Percentiles rank a stretch among this genome's conserved stretches.
Evolutionary conservation across 2,329 filamentous ascomycete genomes (phyloP).

Genomic region (Colletotrichum sp.): DNA sequence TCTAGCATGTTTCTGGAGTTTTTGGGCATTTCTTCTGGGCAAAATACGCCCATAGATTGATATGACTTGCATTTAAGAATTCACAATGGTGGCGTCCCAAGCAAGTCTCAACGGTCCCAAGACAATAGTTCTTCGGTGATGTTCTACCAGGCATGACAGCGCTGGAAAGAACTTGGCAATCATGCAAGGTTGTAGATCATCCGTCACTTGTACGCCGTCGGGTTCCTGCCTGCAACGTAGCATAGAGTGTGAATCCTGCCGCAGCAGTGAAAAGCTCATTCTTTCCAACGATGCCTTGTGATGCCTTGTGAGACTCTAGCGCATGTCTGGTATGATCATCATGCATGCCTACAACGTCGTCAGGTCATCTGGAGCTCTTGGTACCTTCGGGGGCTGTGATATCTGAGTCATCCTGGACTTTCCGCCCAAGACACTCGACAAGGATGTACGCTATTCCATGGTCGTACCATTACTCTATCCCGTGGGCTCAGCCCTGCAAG

Average conservation of each 20-base stretch:
- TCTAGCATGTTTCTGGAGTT: neutral
- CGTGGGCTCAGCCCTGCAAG: neutral
- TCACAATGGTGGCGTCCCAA: neutral
- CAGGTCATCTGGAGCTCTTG: neutral
- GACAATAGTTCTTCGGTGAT: neutral
- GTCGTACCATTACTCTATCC: neutral
- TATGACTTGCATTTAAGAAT: neutral
- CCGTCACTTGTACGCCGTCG: neutral
- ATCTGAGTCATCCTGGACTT: neutral
- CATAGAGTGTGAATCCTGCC: neutral
- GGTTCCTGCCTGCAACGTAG: neutral
- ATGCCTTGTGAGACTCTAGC: neutral
- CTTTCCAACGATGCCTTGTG: neutral
- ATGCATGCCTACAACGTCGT: neutral
- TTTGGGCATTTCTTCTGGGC: neutral
- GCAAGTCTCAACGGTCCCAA: fast-evolving
- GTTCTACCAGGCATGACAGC: neutral
- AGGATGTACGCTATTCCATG: neutral
- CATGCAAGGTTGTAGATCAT: neutral
- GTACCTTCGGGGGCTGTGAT: neutral
- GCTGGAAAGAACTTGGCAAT: neutral
- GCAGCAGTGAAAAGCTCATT: neutral
- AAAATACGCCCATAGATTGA: neutral
- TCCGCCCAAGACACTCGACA: neutral
- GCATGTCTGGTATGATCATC: neutral